Base-by-base conservation (phyloP, 2,329 filamentous ascomycete species). In the Tetracladium maxilliforme region DNA sequence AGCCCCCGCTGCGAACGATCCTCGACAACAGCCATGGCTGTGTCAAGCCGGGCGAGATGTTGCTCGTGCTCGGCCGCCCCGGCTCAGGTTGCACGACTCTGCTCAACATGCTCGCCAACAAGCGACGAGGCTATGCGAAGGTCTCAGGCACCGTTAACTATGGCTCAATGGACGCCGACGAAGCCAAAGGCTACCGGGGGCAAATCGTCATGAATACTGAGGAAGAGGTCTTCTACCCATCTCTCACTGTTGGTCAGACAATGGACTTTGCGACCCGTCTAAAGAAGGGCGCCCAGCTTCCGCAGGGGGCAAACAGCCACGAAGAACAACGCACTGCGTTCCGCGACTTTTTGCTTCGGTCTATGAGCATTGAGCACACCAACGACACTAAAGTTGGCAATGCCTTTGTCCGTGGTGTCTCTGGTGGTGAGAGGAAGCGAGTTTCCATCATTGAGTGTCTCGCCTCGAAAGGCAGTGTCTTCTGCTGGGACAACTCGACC, bases 1-100 rank as follows among this genome's bases (percentile, higher is more conserved):
- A 66, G 36, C 61, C 65, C 0, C 67, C 73, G 0, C 46, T 75
- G 12, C 66, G 65, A 33, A 74, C 70, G 0, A 72, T 83, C 22
- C 48, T 83, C 13, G 61, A 76, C 26, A 58, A 67, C 36, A 68
- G 63, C 29, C 65, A 72, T 41, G 76, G 76, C 8, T 78, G 71
- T 35, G 68, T 82, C 25, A 72, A 73, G 42, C 74, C 75, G 1
- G 77, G 74, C 12, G 73, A 80, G 46, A 78, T 80, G 75, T 48
- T 79, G 2, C 51, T 80, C 1, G 73, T 81, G 1, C 54, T 81
- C 0, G 76, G 76, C 4, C 59, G 73, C 2, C 75, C 76, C 0
- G 76, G 74, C 0, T 60, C 70, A 4, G 75, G 75, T 17, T 83
- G 77, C 43, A 79, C 75, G 0, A 77, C 75, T 0, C 56, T 83